phyloP scores from a whole-genome alignment of 2,329 filamentous ascomycete genomes.

The Pseudocercospora fuligena region DNA sequence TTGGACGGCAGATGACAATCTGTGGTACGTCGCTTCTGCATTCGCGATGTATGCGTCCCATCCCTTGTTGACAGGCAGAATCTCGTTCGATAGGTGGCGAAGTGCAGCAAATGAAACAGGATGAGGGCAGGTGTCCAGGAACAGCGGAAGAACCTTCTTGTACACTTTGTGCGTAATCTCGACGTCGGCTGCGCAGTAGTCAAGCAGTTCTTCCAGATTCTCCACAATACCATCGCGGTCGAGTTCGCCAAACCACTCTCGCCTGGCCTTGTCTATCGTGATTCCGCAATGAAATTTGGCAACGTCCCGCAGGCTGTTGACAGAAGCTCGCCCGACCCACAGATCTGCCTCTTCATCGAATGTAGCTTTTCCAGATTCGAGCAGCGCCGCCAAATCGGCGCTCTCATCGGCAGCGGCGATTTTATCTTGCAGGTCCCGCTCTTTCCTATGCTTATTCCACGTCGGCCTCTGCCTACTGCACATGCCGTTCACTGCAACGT shows the following conservation, averaged over 20 bases:
- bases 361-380: conserved; percentile 64
- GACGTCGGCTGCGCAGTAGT: conserved; percentile 96
- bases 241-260: conserved; percentile 84
- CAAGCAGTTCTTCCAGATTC: conserved; percentile 80
- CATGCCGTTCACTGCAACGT: conserved; percentile 98
- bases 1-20: conserved; percentile 76
- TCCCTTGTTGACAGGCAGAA: conserved; percentile 83
- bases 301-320: conserved; percentile 93
- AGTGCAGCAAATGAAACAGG: conserved; percentile 96
- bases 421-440: conserved; percentile 79
- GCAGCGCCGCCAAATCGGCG: conserved; percentile 70
- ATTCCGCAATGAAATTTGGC: conserved; percentile 95
- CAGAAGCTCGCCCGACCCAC: conserved; percentile 92
- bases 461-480: conserved; percentile 94
- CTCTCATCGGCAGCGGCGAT: conserved; percentile 73
- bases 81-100: conserved; percentile 89
- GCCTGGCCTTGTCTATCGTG: conserved; percentile 84
- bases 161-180: conserved; percentile 93
- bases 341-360: conserved; percentile 88
- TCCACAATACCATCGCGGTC: conserved; percentile 71
- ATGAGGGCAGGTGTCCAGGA: conserved; percentile 88
- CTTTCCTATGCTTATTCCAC: conserved; percentile 97
- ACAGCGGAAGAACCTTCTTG: conserved; percentile 88
- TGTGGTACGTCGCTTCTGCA: conserved; percentile 82
- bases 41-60: conserved; percentile 87